Conservation (phyloP, 805 yeast species). For the Kuraishia piskuri region DNA sequence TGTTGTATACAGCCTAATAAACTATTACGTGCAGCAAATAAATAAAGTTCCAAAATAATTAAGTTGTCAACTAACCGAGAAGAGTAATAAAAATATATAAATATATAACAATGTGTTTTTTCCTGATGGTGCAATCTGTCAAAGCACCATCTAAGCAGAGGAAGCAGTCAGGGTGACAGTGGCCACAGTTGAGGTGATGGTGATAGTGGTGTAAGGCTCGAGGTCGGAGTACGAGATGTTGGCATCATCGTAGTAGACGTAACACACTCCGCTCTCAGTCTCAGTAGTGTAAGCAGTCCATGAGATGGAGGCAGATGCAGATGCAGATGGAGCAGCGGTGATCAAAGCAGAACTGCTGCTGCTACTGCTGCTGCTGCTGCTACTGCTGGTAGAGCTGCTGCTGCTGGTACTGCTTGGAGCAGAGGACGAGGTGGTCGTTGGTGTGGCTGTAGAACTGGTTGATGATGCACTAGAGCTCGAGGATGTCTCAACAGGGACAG, state of each 20-base stretch:
- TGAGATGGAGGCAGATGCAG: constrained; percentile 6
- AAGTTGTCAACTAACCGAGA: neutral
- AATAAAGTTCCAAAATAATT: neutral
- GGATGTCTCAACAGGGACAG: constrained; percentile 17
- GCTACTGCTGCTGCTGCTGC: constrained; percentile 22
- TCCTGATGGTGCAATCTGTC: neutral
- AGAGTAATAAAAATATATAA: too few species aligned
- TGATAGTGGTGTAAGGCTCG: constrained; percentile 22
- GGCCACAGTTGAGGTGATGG: constrained; percentile 23
- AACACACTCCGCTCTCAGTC: constrained; percentile 22
- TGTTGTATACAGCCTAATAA: too few species aligned
- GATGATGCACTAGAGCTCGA: constrained; percentile 11
- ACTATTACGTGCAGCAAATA: too few species aligned
- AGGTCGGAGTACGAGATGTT: constrained; percentile 17
- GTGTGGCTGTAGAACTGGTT: constrained; percentile 19
- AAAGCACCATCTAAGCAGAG: neutral
- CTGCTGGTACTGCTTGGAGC: constrained; percentile 29
- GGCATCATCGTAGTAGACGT: constrained; percentile 21
- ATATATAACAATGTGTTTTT: neutral
- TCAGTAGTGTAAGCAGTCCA: constrained; percentile 23
- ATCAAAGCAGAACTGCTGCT: constrained; percentile 6
- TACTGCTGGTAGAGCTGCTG: constrained; percentile 26
- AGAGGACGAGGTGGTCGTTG: constrained; percentile 25
- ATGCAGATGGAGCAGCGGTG: constrained; percentile 2
- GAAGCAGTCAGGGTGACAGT: constrained; percentile 20